A percentile compares a stretch with the other conserved stretches of the same genome.
These are phyloP conservation scores for Straminergon stramineum DNA, from an alignment of 225 moss, liverwort and hornwort species.

Conservation along the genomic window DNA sequence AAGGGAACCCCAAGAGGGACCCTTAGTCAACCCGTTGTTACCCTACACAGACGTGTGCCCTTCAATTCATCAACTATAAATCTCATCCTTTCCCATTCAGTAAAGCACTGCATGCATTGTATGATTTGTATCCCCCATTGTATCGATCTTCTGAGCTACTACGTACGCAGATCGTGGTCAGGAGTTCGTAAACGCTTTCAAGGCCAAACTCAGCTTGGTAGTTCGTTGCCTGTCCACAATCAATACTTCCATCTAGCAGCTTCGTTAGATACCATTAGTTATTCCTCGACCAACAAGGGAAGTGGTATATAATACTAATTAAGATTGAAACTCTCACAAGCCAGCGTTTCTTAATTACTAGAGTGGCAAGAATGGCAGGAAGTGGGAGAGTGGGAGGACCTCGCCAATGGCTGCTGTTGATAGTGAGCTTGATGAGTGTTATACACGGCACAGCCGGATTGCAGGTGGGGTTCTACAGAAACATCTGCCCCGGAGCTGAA, in stretches of 20 bases:
- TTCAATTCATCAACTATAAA: background rate
- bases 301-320: background rate
- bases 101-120: background rate
- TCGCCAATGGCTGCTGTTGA: conserved; percentile 1
- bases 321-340: background rate
- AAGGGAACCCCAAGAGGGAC: background rate
- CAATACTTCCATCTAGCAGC: background rate
- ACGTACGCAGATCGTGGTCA: background rate
- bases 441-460: conserved; percentile 12
- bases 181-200: background rate
- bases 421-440: conserved; percentile 20
- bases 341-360: background rate
- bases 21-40: conserved; percentile 18
- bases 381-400: background rate
- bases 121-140: background rate
- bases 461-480: conserved; percentile 35
- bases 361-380: background rate
- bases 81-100: background rate
- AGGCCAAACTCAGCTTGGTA: background rate
- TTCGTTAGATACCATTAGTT: background rate
- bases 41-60: background rate
- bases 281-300: background rate
- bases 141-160: background rate
- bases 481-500: conserved; percentile 16
- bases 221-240: background rate